Percentiles rank a stretch among this genome's conserved stretches.
Evolutionary conservation across 192 early-diverging fungal genomes (phyloP).

Genomic region (Coemansia sp.): DNA sequence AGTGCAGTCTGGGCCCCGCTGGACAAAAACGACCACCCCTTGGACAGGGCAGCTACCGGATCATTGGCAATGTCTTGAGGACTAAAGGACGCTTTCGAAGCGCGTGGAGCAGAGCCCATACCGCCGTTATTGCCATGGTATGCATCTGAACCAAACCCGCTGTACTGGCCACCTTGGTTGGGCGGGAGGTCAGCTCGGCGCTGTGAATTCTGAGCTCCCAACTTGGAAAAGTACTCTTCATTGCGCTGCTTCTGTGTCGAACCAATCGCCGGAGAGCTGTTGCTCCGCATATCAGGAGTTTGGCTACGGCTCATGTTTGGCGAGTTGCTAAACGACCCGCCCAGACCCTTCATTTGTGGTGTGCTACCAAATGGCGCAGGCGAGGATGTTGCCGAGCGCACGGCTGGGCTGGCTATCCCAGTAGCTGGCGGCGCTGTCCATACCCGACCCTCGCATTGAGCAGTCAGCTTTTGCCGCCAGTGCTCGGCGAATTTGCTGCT

Average conservation of each 20-base stretch:
- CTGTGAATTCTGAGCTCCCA: conserved; percentile 58
- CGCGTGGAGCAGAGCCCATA: conserved; percentile 9
- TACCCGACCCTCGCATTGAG: conserved; percentile 61
- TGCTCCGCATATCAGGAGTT: conserved; percentile 24
- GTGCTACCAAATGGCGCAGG: conserved; percentile 23
- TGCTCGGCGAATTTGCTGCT: conserved; percentile 77
- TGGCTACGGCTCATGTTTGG: conserved; percentile 25
- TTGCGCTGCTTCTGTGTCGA: conserved; percentile 61
- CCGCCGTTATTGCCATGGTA: not conserved
- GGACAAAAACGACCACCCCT: conserved; percentile 65
- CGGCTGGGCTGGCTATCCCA: conserved; percentile 21
- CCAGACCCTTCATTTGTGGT: conserved; percentile 53
- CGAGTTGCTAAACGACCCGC: conserved; percentile 12
- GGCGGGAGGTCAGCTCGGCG: conserved; percentile 66
- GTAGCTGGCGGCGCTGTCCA: conserved; percentile 40
- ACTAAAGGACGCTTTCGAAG: conserved; percentile 16
- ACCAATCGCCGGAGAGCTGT: conserved; percentile 9
- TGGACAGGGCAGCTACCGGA: conserved; percentile 62
- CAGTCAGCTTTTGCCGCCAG: conserved; percentile 87
- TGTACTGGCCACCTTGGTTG: conserved; percentile 73
- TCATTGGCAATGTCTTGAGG: conserved; percentile 65
- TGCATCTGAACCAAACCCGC: conserved; percentile 62
- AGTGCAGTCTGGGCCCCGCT: conserved; percentile 53
- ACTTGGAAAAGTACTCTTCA: conserved; percentile 73
- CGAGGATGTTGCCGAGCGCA: conserved; percentile 24